Base-by-base conservation (phyloP, 495 filamentous ascomycete species). In the Antarctomyces pellizariae region DNA sequence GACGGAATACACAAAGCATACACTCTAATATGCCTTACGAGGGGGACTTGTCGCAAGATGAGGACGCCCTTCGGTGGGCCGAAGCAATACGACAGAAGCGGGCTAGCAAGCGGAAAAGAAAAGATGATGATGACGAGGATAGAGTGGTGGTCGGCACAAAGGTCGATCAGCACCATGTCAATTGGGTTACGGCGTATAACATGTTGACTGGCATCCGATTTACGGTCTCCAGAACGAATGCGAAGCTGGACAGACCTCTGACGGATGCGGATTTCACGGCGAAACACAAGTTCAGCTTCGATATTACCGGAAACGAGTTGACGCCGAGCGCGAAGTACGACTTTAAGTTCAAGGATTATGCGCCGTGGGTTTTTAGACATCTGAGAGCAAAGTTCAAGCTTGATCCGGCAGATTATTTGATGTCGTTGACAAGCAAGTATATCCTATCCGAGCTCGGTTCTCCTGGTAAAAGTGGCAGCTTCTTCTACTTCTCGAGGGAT, bases 311-410 rank as follows among this genome's bases (percentile, higher is more conserved):
- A 29, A 92, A 92, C 48, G 86, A 99, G 50, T 56, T 99, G 42
- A 91, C 89, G 10, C 86, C 86, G 12, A 92, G 83, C 30, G 83
- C 89, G 36, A 95, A 95, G 53, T 99, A 99, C 57, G 86, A 99
- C 52, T 99, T 95, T 66, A 99, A 99, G 47, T 99, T 99, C 56
- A 99, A 99, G 49, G 86, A 99, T 49, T 99, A 99, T 48, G 86
- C 86, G 10, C 86, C 86, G 16, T 95, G 84, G 83, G 86, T 99
- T 18, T 99, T 99, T 53, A 77, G 86, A 39, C 75, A 84, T 49
- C 59, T 99, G 31, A 74, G 86, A 28, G 57, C 73, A 10, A 78
- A 71, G 38, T 99, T 99, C 52, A 59, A 70, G 32, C 60, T 95
- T 20, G 89, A 99, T 45, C 89, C 86, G 13, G 86, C 83, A 34